Percentiles rank a stretch among this genome's conserved stretches.
Conservation (phyloP, 176 grass and related monocot species). For the Pontederia crassipes region DNA sequence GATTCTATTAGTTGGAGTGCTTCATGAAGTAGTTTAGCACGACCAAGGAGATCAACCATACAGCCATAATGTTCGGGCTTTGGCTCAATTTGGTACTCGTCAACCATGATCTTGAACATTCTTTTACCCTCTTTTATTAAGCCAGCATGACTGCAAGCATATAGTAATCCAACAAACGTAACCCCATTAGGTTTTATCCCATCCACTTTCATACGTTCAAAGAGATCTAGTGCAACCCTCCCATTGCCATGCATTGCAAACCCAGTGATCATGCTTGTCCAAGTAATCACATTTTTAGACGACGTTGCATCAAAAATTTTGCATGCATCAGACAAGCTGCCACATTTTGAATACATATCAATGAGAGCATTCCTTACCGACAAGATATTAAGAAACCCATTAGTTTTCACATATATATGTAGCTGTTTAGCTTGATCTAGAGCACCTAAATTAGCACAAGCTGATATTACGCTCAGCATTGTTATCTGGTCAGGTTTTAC, state of each 20-base stretch:
- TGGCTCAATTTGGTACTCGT: conserved; percentile 44
- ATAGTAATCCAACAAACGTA: conserved; percentile 67
- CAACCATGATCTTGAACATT: conserved; percentile 58
- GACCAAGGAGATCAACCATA: conserved; percentile 74
- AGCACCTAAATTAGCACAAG: conserved; percentile 58
- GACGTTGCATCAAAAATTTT: conserved; percentile 56
- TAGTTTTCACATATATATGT: conserved; percentile 37
- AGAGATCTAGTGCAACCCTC: conserved; percentile 44
- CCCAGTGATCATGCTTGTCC: conserved; percentile 81
- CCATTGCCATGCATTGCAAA: conserved; percentile 80
- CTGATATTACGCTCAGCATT: conserved; percentile 62
- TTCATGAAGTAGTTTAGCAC: conserved; percentile 54
- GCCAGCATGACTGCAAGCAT: conserved; percentile 77
- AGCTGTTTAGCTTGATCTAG: conserved; percentile 63
- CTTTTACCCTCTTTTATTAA: conserved; percentile 59
- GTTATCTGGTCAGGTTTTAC: conserved; percentile 51
- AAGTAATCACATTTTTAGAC: conserved; percentile 68
- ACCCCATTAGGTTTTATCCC: conserved; percentile 57
- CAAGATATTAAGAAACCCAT: conserved; percentile 35
- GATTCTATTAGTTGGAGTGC: conserved; percentile 55
- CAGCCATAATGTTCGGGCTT: conserved; percentile 54
- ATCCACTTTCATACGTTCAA: conserved; percentile 58
- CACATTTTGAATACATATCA: conserved; percentile 94
- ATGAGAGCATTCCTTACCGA: conserved; percentile 73
- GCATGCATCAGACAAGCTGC: conserved; percentile 44